Evolutionary conservation across 2,329 filamentous ascomycete species (phyloP).

Genomic region (Alternaria rosae): DNA sequence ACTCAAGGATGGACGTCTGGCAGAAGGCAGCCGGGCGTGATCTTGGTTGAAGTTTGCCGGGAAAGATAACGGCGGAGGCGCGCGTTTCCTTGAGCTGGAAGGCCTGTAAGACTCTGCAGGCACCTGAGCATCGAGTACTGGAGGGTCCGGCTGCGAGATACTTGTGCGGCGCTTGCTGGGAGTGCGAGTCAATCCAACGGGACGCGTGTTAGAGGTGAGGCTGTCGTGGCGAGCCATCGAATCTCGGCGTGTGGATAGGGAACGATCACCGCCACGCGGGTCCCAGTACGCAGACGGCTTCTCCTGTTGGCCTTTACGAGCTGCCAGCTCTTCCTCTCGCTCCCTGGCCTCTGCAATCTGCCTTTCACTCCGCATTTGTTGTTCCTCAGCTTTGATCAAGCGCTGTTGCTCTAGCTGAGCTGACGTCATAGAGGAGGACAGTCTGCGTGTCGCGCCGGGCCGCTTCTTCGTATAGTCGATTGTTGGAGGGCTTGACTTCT

Average conservation of each 20-base stretch:
- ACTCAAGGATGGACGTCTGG: constrained; percentile 29
- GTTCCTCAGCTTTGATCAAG: constrained; percentile 30
- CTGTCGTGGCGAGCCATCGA: constrained; percentile 33
- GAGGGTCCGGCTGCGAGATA: constrained; percentile 33
- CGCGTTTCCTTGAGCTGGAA: constrained; percentile 24
- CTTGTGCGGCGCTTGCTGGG: constrained; percentile 32
- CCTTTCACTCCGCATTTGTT: constrained; percentile 34
- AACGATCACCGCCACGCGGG: constrained; percentile 25
- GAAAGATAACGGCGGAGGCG: constrained; percentile 28
- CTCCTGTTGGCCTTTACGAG: constrained; percentile 33
- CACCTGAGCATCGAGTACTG: constrained; percentile 19
- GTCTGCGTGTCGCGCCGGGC: constrained; percentile 24
- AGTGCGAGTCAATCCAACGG: constrained; percentile 20
- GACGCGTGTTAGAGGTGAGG: constrained; percentile 23
- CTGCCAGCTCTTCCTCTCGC: constrained; percentile 30
- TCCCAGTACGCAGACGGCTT: constrained; percentile 30
- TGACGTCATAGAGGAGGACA: constrained; percentile 29
- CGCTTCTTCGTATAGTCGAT: constrained; percentile 23
- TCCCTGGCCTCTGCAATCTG: constrained; percentile 32
- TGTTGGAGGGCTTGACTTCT: constrained; percentile 26
- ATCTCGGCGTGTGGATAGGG: constrained; percentile 19
- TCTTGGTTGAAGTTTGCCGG: constrained; percentile 24
- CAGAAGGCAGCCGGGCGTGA: constrained; percentile 26
- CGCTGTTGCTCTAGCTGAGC: constrained; percentile 24
- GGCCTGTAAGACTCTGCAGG: constrained; percentile 21